Conservation (phyloP, 768 basidiomycete genomes). For the Tylopilus rubrobrunneus region DNA sequence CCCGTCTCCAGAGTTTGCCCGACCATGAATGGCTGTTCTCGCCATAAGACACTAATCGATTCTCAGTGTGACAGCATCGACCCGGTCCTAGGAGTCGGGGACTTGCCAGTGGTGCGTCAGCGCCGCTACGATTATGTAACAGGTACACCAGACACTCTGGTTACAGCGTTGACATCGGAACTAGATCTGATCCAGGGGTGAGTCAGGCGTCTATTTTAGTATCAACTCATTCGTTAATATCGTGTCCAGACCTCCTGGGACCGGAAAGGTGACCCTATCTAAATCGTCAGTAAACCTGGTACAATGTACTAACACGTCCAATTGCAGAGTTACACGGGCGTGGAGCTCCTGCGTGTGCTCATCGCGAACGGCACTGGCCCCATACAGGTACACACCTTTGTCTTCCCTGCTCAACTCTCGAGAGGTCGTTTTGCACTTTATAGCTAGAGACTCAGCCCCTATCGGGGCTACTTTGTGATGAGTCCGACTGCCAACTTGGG, state of each 20-base stretch:
- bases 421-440: too few relatives aligned
- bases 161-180: slow-evolving; percentile 43
- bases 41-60: neutral
- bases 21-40: too few relatives aligned
- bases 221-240: neutral
- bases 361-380: slow-evolving; percentile 48
- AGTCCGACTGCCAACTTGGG: too few relatives aligned
- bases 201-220: slow-evolving; percentile 3
- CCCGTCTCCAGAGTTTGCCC: too few relatives aligned
- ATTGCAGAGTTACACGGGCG: slow-evolving; percentile 58
- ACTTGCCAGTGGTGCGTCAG: too few relatives aligned
- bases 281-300: neutral
- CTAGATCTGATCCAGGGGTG: slow-evolving; percentile 73
- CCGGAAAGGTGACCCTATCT: slow-evolving; percentile 54
- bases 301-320: neutral
- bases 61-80: too few relatives aligned
- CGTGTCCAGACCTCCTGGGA: slow-evolving; percentile 62
- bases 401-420: too few relatives aligned
- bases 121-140: too few relatives aligned
- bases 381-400: slow-evolving; percentile 25
- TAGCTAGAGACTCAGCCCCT: too few relatives aligned
- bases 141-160: too few relatives aligned
- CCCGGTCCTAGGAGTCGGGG: too few relatives aligned
- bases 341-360: slow-evolving; percentile 65
- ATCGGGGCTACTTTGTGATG: too few relatives aligned